A percentile compares a stretch with the other conserved stretches of the same genome.
Evolutionary conservation across 495 filamentous ascomycete genomes (phyloP).

Genomic region (Aspergillus hancockii): DNA sequence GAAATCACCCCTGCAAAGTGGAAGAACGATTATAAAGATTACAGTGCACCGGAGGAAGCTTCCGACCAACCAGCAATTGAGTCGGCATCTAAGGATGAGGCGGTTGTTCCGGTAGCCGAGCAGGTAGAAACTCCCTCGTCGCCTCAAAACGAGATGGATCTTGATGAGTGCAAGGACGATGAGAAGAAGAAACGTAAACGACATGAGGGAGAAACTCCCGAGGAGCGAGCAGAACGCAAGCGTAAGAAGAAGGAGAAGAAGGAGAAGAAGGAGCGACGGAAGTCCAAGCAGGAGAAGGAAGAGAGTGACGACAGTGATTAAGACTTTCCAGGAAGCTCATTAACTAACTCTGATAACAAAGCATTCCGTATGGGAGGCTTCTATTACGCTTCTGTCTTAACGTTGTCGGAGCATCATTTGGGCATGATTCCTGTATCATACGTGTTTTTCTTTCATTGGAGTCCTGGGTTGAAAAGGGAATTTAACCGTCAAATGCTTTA

Average conservation of each 20-base stretch:
- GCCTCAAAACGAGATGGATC: constrained; percentile 35
- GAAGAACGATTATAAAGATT: constrained; percentile 89
- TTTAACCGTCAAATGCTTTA: constrained; percentile 22
- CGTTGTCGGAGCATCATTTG: constrained; percentile 13
- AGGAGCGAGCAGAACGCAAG: constrained; percentile 75
- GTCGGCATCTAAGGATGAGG: constrained; percentile 39
- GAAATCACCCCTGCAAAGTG: constrained; percentile 89
- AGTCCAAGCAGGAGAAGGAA: constrained; percentile 58
- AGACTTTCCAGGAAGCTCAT: constrained; percentile 35
- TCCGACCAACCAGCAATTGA: constrained; percentile 45
- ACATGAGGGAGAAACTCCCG: constrained; percentile 77
- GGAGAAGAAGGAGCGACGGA: constrained; percentile 70
- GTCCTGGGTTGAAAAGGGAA: constrained; percentile 49
- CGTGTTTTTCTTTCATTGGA: constrained; percentile 36
- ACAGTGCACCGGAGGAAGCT: constrained; percentile 55
- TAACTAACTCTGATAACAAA: constrained; percentile 12
- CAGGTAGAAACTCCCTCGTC: constrained; percentile 32
- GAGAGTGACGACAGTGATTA: constrained; percentile 61
- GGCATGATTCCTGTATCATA: constrained; percentile 47
- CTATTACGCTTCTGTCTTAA: constrained; percentile 6
- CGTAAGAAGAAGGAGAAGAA: constrained; percentile 72
- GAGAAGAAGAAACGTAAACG: constrained; percentile 78
- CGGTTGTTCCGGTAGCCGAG: constrained; percentile 28
- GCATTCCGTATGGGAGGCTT: not conserved
- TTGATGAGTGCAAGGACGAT: constrained; percentile 46